Evolutionary conservation across 345 rosid species (phyloP).

Genomic region (Hibiscus syriacus): DNA sequence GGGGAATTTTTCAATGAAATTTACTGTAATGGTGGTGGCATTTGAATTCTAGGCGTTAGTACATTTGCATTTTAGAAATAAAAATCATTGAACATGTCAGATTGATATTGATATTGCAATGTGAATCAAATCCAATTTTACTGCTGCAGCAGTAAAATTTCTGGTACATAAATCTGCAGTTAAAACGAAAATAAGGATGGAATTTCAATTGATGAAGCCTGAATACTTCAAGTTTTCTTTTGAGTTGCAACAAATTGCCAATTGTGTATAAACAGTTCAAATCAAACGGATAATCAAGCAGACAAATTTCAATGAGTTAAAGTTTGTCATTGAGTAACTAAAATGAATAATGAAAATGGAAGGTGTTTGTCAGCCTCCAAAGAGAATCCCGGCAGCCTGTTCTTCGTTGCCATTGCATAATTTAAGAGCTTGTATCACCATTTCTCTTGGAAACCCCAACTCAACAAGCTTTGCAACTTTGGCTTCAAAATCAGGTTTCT

Average conservation of each 20-base stretch:
- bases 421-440: constrained; percentile 77
- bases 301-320: not conserved
- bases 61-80: too few species aligned
- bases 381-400: constrained; percentile 95
- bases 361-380: constrained; percentile 50
- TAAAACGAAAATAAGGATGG: not conserved
- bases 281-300: not conserved
- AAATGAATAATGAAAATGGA: not conserved
- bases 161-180: too few species aligned
- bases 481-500: constrained; percentile 81
- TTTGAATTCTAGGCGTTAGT: too few species aligned
- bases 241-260: not conserved
- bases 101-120: too few species aligned
- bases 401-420: constrained; percentile 82
- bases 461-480: constrained; percentile 89
- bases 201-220: not conserved
- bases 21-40: too few species aligned
- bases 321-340: not conserved
- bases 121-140: too few species aligned
- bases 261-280: not conserved
- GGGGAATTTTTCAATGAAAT: too few species aligned
- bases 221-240: not conserved
- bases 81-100: too few species aligned
- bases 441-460: constrained; percentile 74
- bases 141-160: too few species aligned